Evolutionary conservation across 345 rosid genomes (phyloP).

Genomic region (Microcos paniculata): DNA sequence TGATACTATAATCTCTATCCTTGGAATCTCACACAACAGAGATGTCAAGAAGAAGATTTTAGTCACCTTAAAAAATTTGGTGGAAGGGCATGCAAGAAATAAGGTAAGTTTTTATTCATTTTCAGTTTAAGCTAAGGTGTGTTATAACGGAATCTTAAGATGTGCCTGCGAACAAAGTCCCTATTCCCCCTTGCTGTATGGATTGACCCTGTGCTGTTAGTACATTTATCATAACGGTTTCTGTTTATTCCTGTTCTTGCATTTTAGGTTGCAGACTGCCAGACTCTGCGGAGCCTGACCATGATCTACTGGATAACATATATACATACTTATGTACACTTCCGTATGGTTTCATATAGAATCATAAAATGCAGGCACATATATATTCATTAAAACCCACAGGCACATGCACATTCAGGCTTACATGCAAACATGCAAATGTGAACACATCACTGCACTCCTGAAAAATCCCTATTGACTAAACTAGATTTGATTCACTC

Average conservation of each 20-base stretch:
- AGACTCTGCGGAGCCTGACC: not conserved
- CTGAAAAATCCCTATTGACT: not conserved
- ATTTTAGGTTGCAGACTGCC: not conserved
- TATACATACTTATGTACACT: not conserved
- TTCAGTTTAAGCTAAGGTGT: not conserved
- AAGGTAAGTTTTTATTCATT: slow-evolving; percentile 39
- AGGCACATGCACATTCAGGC: not conserved
- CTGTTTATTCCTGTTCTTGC: not conserved
- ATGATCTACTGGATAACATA: not conserved
- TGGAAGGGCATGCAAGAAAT: slow-evolving; percentile 59
- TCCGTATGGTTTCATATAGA: not conserved
- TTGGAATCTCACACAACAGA: slow-evolving; percentile 46
- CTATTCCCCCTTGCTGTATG: not conserved
- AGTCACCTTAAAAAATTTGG: slow-evolving; percentile 47
- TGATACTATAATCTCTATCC: slow-evolving; percentile 42
- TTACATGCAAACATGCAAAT: not conserved
- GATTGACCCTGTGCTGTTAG: not conserved
- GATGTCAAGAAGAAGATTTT: slow-evolving; percentile 52
- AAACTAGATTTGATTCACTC: not conserved
- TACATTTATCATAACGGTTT: not conserved
- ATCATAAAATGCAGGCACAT: not conserved
- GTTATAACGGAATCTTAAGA: not conserved
- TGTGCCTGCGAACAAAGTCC: not conserved
- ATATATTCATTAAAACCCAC: not conserved
- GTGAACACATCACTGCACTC: not conserved